These are phyloP conservation scores for Anacardium occidentale DNA, from an alignment of 345 rosid genomes.

Conservation along the genomic window DNA sequence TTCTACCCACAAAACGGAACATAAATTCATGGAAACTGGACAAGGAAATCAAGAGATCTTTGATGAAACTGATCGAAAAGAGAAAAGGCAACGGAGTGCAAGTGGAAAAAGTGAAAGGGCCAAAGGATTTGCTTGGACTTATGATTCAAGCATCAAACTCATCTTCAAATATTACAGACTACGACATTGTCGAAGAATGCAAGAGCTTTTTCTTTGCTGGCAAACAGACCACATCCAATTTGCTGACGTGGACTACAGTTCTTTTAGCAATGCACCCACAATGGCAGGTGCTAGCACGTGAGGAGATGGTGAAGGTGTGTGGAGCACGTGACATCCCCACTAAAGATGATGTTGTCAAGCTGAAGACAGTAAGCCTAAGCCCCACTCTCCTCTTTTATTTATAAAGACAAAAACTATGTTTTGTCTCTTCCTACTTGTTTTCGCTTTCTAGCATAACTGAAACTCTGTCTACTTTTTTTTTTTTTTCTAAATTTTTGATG, in stretches of 20 bases:
- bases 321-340: constrained; percentile 77
- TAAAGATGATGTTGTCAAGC: constrained; percentile 68
- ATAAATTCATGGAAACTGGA: constrained; percentile 72
- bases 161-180: constrained; percentile 37
- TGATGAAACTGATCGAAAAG: constrained; percentile 50
- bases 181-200: constrained; percentile 81
- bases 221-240: constrained; percentile 76
- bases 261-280: constrained; percentile 78
- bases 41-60: constrained; percentile 54
- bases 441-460: constrained; percentile 7
- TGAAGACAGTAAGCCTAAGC: constrained; percentile 66
- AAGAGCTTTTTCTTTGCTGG: constrained; percentile 94
- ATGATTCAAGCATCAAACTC: constrained; percentile 55
- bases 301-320: constrained; percentile 70
- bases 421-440: constrained; percentile 22
- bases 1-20: constrained; percentile 71
- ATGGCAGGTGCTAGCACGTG: constrained; percentile 87
- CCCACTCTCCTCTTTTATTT: not conserved
- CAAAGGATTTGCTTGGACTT: constrained; percentile 52
- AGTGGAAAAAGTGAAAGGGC: constrained; percentile 13
- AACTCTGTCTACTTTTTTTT: not conserved
- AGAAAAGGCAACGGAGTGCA: constrained; percentile 21
- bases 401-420: constrained; percentile 4
- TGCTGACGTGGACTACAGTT: constrained; percentile 84
- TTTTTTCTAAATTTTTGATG: not conserved